Evolutionary conservation across 1,139 yeast species (phyloP), one percentile per base, ranked within the genome.

Genomic region (Protomyces lactucae-debilis): DNA sequence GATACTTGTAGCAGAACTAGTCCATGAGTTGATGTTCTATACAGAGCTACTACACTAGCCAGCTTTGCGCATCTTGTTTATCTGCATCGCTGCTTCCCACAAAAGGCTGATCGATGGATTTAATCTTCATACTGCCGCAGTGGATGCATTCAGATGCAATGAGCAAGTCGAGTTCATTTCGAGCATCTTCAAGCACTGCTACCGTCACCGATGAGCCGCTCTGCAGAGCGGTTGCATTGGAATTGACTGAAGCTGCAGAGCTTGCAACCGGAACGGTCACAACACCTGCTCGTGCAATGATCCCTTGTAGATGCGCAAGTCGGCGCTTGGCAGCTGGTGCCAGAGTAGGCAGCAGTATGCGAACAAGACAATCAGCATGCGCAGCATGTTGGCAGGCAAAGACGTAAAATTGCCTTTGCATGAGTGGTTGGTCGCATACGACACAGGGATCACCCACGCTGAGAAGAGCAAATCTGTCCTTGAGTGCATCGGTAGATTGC

Each of bases 341-440:
- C 45, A 86, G 84, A 10, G 87, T 85, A 64, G 80, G 79, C 64
- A 86, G 73, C 52, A 87, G 82, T 46, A 77, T 77, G 65, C 84
- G 82, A 3, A 88, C 82, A 35, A 91, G 75, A 75, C 99, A 95
- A 71, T 91, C 97, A 65, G 86, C 86, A 73, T 95, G 99, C 77
- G 88, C 88, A 6, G 89, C 85, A 75, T 93, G 99, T 67, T 84
- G 87, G 72, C 99, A 93, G 0, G 97, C 97, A 72, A 91, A 93
- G 10, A 87, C 84, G 60, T 87, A 80, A 71, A 91, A 92, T 71
- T 86, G 86, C 66, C 92, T 83, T 3, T 85, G 82, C 2, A 90
- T 82, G 56, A 93, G 77, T 5, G 95, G 81, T 69, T 81, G 81
- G 18, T 80, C 76, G 75, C 99, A 95, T 3, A 83, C 70, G 55